These are phyloP conservation scores for Xylaria sp. DNA, from an alignment of 495 filamentous ascomycete species.

Conservation along the genomic window DNA sequence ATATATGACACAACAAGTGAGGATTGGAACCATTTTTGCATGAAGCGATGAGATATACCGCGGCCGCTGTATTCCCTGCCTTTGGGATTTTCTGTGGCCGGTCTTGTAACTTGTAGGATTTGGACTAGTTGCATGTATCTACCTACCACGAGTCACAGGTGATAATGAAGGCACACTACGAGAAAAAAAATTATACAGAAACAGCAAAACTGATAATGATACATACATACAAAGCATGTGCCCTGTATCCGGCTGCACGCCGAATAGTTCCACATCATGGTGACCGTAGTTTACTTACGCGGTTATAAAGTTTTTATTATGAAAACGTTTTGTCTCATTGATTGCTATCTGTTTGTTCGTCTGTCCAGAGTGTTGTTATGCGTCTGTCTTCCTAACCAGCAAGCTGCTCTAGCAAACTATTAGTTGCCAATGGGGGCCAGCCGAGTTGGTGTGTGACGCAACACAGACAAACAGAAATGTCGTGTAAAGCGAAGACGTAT, in stretches of 20 bases:
- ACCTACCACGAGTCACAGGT: neutral
- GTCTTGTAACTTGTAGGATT: neutral
- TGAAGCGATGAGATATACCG: constrained; percentile 6
- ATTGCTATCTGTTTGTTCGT: constrained; percentile 16
- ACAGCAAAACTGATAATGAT: neutral
- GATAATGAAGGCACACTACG: neutral
- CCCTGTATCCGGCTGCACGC: neutral
- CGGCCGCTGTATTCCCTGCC: neutral
- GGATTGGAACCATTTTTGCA: constrained; percentile 5
- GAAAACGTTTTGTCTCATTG: constrained; percentile 21
- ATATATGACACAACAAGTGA: neutral
- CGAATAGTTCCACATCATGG: neutral
- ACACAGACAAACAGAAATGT: constrained; percentile 10
- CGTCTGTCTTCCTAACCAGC: constrained; percentile 4
- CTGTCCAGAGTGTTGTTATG: constrained; percentile 13
- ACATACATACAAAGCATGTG: neutral
- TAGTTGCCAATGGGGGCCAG: neutral
- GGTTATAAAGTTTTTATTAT: constrained; percentile 4
- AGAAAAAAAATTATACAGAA: neutral
- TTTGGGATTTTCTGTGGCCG: neutral
- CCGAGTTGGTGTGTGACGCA: constrained; percentile 7
- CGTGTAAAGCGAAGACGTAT: constrained; percentile 20
- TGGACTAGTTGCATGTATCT: neutral
- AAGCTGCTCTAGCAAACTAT: constrained; percentile 8
- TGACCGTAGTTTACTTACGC: neutral